Conservation (phyloP, 2,329 filamentous ascomycete species). For the Aspergillus luchuensis region DNA sequence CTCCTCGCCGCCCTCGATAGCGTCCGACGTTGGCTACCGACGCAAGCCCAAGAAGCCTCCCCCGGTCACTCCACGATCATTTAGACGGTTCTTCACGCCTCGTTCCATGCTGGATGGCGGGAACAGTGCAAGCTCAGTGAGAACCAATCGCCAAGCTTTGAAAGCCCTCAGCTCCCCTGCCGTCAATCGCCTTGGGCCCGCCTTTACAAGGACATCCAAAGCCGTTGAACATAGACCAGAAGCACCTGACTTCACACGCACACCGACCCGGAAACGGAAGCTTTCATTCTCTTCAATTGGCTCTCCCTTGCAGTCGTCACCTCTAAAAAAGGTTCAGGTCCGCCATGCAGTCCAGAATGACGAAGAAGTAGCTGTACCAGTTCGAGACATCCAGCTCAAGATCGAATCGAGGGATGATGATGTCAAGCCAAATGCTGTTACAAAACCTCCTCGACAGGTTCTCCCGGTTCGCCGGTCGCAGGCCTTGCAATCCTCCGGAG, state of each 20-base stretch:
- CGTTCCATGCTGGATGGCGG: slow-evolving; percentile 43
- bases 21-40: slow-evolving; percentile 39
- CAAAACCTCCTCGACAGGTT: slow-evolving; percentile 29
- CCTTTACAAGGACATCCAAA: slow-evolving; percentile 43
- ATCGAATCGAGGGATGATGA: slow-evolving; percentile 20
- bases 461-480: slow-evolving; percentile 40
- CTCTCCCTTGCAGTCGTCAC: slow-evolving; percentile 54
- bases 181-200: slow-evolving; percentile 45
- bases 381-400: slow-evolving; percentile 32
- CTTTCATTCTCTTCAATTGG: slow-evolving; percentile 48
- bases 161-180: slow-evolving; percentile 47
- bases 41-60: slow-evolving; percentile 48
- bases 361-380: slow-evolving; percentile 28
- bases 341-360: slow-evolving; percentile 36
- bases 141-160: slow-evolving; percentile 48
- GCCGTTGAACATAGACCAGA: slow-evolving; percentile 32
- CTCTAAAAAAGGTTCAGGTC: slow-evolving; percentile 46
- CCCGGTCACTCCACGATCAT: slow-evolving; percentile 54
- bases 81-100: slow-evolving; percentile 54
- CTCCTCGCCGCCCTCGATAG: slow-evolving; percentile 46
- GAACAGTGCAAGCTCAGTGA: slow-evolving; percentile 37
- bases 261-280: slow-evolving; percentile 50
- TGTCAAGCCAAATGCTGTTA: slow-evolving; percentile 16
- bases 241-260: slow-evolving; percentile 35
- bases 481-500: slow-evolving; percentile 40